A percentile compares a stretch with the other conserved stretches of the same genome.
Conservation (phyloP, 805 yeast genomes). For the Barnettozyma sp. region DNA sequence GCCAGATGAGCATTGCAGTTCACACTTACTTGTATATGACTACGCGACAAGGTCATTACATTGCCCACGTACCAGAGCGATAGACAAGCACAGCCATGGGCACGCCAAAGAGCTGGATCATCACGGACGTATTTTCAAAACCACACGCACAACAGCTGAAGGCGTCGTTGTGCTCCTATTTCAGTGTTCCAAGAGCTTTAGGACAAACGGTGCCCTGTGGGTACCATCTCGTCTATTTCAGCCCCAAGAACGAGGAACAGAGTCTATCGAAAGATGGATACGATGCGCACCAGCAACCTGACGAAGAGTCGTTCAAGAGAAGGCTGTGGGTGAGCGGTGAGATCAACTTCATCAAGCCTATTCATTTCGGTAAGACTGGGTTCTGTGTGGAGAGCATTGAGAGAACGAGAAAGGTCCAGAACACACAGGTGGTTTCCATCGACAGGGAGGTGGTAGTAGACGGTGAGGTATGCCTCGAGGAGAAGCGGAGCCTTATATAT, state of each 20-base stretch:
- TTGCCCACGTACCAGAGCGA: no score
- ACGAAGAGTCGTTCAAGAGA: constrained; percentile 35
- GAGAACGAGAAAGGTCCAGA: constrained; percentile 30
- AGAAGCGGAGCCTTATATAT: constrained; percentile 56
- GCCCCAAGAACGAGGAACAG: constrained; percentile 44
- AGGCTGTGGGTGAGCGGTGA: constrained; percentile 81
- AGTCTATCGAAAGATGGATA: constrained; percentile 68
- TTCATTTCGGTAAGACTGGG: constrained; percentile 33
- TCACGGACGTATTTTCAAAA: constrained; percentile 15
- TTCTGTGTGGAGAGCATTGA: constrained; percentile 48
- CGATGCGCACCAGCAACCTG: constrained; percentile 52
- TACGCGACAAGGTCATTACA: no score
- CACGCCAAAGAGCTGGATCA: constrained; percentile 18
- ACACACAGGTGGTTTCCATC: constrained; percentile 47
- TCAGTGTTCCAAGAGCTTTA: constrained; percentile 20
- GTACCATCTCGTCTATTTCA: constrained; percentile 61
- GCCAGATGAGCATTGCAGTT: no score
- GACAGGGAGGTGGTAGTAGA: constrained; percentile 37
- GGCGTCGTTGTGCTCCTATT: constrained; percentile 20
- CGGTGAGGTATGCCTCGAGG: constrained; percentile 33
- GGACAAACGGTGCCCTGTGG: constrained; percentile 37
- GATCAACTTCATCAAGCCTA: constrained; percentile 35
- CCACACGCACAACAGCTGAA: constrained; percentile 21
- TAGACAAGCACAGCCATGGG: no score
- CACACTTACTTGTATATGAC: no score